Evolutionary conservation across 2,329 filamentous ascomycete species (phyloP).

Genomic region (Paramyrothecium roridum): DNA sequence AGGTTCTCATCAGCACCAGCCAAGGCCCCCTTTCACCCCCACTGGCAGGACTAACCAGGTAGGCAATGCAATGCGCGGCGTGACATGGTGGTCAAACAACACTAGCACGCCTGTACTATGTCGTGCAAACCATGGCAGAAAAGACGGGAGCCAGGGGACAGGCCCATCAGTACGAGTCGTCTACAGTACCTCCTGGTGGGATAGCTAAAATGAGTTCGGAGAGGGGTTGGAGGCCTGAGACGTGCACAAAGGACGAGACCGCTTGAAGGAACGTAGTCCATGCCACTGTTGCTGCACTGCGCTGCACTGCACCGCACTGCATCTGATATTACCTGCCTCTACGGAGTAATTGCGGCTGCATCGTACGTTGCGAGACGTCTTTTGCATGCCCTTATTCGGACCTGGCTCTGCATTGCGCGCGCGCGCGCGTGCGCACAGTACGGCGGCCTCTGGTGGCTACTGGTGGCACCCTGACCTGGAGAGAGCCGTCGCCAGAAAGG

Average conservation of each 20-base stretch:
- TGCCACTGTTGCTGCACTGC: background rate
- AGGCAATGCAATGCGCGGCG: background rate
- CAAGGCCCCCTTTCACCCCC: background rate
- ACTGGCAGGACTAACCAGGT: background rate
- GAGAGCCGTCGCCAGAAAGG: background rate
- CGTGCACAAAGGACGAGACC: background rate
- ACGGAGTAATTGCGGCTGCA: background rate
- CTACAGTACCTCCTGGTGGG: background rate
- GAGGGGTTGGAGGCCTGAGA: constrained; percentile 2
- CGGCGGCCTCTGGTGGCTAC: background rate
- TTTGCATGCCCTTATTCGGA: background rate
- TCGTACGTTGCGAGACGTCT: background rate
- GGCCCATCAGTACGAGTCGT: background rate
- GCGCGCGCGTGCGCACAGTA: too few relatives aligned
- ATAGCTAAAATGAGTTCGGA: background rate
- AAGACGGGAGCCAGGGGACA: background rate
- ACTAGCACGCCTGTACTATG: background rate
- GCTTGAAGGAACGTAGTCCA: background rate
- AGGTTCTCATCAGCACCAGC: background rate
- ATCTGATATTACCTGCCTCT: background rate
- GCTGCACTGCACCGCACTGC: background rate
- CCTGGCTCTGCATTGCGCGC: too few relatives aligned
- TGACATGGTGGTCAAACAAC: background rate
- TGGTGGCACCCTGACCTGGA: background rate
- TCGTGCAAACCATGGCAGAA: background rate